Evolutionary conservation across 2,329 filamentous ascomycete species (phyloP).

Genomic region (Diaporthe humulicola): DNA sequence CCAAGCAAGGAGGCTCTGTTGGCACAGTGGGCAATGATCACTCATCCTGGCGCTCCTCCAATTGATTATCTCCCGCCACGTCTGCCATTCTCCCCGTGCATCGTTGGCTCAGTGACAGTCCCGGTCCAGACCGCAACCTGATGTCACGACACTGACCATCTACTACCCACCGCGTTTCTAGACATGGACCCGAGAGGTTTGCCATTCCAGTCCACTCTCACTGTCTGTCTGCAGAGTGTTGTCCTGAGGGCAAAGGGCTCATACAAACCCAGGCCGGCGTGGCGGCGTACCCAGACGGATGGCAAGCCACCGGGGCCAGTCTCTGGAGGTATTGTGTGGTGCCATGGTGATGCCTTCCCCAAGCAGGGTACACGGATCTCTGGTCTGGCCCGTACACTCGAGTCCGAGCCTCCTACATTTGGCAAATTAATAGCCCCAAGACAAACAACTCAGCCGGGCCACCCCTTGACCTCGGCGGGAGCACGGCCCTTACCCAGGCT

Average conservation of each 20-base stretch:
- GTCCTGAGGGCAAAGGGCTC: background rate
- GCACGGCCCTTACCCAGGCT: background rate
- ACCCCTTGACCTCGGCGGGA: background rate
- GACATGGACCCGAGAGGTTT: background rate
- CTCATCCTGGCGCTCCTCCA: too few species aligned
- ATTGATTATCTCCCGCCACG: background rate
- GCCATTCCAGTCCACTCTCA: background rate
- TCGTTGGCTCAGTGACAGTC: background rate
- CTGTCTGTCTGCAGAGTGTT: background rate
- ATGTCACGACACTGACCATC: background rate
- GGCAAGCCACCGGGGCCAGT: background rate
- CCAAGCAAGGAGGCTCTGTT: background rate
- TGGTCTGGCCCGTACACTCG: background rate
- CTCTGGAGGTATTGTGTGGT: too few species aligned
- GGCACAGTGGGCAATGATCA: background rate
- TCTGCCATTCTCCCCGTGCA: background rate
- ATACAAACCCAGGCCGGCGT: background rate
- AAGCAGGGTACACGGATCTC: too few species aligned
- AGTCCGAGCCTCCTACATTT: background rate
- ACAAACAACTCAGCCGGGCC: background rate
- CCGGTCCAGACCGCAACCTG: background rate
- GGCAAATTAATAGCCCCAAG: background rate
- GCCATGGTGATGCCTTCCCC: too few species aligned
- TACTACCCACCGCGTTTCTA: background rate
- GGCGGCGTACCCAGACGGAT: background rate